phyloP scores from a whole-genome alignment of 139 green algal species.

The Limnomonas spitsbergensis region DNA sequence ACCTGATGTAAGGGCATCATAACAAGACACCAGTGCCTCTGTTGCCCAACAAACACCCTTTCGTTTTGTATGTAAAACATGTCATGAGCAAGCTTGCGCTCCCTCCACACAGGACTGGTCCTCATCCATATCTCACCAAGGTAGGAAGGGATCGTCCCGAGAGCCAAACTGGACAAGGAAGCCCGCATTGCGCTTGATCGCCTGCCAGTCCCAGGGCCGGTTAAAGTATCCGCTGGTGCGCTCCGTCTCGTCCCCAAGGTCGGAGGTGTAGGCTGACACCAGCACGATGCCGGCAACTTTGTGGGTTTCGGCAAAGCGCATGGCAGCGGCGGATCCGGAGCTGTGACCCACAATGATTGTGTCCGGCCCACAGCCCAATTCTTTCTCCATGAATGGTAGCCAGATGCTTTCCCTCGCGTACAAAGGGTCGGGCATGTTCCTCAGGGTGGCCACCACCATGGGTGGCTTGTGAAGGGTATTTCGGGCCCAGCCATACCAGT shows the following conservation, averaged over 20 bases:
- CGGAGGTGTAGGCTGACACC: constrained; percentile 31
- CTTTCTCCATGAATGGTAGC: constrained; percentile 33
- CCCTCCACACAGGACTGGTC: too few relatives aligned
- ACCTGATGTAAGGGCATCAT: too few relatives aligned
- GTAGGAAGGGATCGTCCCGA: constrained; percentile 35
- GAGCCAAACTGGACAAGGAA: constrained; percentile 28
- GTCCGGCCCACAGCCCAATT: constrained; percentile 16
- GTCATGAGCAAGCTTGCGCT: too few relatives aligned
- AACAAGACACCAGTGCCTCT: too few relatives aligned
- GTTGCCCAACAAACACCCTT: too few relatives aligned
- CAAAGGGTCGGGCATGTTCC: constrained; percentile 30
- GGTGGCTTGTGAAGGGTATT: constrained; percentile 19
- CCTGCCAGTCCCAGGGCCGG: constrained; percentile 32
- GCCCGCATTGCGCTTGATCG: constrained; percentile 10
- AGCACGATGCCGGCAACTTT: constrained; percentile 28
- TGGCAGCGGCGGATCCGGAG: constrained; percentile 29
- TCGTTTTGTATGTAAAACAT: too few relatives aligned
- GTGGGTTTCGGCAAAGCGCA: constrained; percentile 25
- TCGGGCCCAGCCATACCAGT: constrained; percentile 35
- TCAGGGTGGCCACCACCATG: not conserved
- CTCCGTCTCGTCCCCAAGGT: constrained; percentile 20
- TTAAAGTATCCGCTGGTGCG: constrained; percentile 28
- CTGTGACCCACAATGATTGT: constrained; percentile 36
- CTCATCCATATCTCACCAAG: too few relatives aligned
- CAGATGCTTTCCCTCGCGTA: constrained; percentile 9